A percentile compares a stretch with the other conserved stretches of the same genome.
phyloP scores from a whole-genome alignment of 768 basidiomycete species.

The Pholiota microspora region DNA sequence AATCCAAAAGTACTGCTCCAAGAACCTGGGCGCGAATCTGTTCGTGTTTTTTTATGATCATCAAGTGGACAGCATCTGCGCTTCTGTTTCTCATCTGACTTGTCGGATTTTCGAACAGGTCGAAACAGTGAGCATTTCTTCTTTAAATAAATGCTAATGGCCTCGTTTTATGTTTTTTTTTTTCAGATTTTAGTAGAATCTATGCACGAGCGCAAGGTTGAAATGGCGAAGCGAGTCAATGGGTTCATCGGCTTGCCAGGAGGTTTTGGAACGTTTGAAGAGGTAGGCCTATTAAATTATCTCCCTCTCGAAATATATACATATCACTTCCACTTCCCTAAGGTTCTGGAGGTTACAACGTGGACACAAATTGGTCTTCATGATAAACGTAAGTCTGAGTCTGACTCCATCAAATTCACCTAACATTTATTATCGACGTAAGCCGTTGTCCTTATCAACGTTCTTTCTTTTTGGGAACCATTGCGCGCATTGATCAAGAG shows the following conservation, averaged over 20 bases:
- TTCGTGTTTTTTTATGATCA: constrained; percentile 11
- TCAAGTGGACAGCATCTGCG: neutral
- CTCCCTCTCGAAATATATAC: no score
- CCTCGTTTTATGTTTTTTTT: neutral
- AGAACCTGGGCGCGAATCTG: constrained; percentile 27
- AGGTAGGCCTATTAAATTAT: constrained; percentile 61
- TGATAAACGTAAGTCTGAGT: constrained; percentile 60
- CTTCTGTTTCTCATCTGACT: neutral
- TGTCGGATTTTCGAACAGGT: neutral
- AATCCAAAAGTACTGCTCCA: constrained; percentile 12
- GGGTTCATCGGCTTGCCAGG: constrained; percentile 92
- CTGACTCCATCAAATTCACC: neutral
- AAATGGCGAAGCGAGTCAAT: constrained; percentile 80
- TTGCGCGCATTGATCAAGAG: constrained; percentile 72
- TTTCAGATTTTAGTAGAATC: constrained; percentile 67
- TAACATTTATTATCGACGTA: neutral
- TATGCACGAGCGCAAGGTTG: constrained; percentile 88
- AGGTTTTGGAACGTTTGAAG: constrained; percentile 94
- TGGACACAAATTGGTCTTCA: constrained; percentile 94
- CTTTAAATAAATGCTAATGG: neutral
- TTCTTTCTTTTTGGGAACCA: constrained; percentile 79
- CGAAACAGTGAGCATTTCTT: constrained; percentile 18
- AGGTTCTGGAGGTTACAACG: constrained; percentile 90
- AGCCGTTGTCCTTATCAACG: constrained; percentile 89
- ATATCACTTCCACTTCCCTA: no score